Evolutionary conservation across 495 filamentous ascomycete genomes (phyloP).

Genomic region (Letharia lupina): DNA sequence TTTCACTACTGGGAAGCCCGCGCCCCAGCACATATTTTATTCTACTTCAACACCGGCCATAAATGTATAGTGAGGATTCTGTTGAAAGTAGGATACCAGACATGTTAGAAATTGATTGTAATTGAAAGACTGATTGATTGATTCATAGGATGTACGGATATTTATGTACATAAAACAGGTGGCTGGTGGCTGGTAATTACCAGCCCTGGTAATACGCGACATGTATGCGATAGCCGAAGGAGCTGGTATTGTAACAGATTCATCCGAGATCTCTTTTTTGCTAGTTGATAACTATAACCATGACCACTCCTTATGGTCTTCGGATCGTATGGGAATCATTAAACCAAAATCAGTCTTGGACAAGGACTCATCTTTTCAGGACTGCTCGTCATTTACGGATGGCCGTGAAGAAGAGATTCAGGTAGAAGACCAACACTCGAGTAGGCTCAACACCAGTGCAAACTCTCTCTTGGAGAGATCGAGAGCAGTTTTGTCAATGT

Average conservation of each 20-base stretch:
- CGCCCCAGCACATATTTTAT: no score
- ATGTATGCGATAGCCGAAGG: no score
- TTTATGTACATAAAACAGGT: no score
- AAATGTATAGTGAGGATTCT: no score
- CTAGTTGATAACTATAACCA: slow-evolving; percentile 49
- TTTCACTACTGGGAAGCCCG: no score
- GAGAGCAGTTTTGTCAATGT: neutral
- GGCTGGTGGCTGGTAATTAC: no score
- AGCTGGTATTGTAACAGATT: slow-evolving; percentile 27
- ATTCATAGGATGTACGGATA: no score
- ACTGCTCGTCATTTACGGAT: slow-evolving; percentile 25
- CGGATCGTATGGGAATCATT: slow-evolving; percentile 43
- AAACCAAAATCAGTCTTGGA: slow-evolving; percentile 18
- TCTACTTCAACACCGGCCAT: no score
- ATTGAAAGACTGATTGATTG: no score
- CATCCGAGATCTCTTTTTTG: slow-evolving; percentile 49
- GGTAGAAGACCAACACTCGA: neutral
- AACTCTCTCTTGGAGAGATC: neutral
- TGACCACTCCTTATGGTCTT: slow-evolving; percentile 43
- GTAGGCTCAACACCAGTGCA: neutral
- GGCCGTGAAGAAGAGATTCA: slow-evolving; percentile 31
- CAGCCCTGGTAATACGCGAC: no score
- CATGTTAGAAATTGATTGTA: no score
- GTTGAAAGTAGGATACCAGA: no score
- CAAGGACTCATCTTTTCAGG: slow-evolving; percentile 30